These are phyloP conservation scores for Phaeosphaeriaceae sp. DNA, from an alignment of 2,329 filamentous ascomycete genomes.

Conservation along the genomic window DNA sequence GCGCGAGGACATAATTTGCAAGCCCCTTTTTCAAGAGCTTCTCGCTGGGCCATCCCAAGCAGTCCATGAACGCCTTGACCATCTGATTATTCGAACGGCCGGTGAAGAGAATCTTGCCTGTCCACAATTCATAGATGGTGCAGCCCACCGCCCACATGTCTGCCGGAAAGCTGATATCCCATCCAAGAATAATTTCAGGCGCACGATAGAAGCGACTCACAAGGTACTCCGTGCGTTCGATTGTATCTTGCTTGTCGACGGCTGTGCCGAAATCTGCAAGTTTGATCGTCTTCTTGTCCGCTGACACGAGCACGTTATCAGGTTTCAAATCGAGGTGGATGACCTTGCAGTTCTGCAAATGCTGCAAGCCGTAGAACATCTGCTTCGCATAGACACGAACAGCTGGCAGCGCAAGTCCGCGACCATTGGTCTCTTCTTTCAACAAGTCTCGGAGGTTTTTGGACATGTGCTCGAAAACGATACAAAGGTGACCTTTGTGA, in stretches of 20 bases:
- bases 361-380: slow-evolving; percentile 86
- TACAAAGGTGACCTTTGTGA: slow-evolving; percentile 92
- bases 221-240: slow-evolving; percentile 91
- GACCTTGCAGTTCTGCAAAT: slow-evolving; percentile 91
- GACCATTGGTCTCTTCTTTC: slow-evolving; percentile 82
- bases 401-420: slow-evolving; percentile 87
- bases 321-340: slow-evolving; percentile 97
- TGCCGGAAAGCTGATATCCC: slow-evolving; percentile 91
- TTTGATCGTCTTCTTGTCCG: slow-evolving; percentile 74
- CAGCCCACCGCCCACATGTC: slow-evolving; percentile 99
- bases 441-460: slow-evolving; percentile 88
- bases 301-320: slow-evolving; percentile 84
- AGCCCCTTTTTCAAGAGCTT: slow-evolving; percentile 83
- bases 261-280: slow-evolving; percentile 98
- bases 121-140: slow-evolving; percentile 95
- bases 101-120: slow-evolving; percentile 95
- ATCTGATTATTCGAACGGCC: slow-evolving; percentile 98
- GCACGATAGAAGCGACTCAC: slow-evolving; percentile 97
- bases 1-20: slow-evolving; percentile 74
- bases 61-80: slow-evolving; percentile 95
- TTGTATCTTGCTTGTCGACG: slow-evolving; percentile 81
- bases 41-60: slow-evolving; percentile 86
- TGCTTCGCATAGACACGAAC: slow-evolving; percentile 91
- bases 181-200: slow-evolving; percentile 96
- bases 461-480: slow-evolving; percentile 92